These are phyloP conservation scores for Diutina mesorugosa DNA, from an alignment of 1,139 yeast genomes.

Conservation along the genomic window DNA sequence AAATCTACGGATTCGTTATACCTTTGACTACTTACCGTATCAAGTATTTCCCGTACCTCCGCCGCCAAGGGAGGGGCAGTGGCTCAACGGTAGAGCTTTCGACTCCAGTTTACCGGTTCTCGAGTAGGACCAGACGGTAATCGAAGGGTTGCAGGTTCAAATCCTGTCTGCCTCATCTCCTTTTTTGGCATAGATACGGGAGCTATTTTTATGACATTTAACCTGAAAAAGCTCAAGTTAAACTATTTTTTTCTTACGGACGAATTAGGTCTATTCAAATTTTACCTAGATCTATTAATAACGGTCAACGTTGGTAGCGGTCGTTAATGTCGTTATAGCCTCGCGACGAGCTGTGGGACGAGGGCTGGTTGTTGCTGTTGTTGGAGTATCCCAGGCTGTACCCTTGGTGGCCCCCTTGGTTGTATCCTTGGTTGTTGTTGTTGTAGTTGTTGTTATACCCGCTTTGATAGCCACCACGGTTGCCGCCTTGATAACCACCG, in stretches of 20 bases:
- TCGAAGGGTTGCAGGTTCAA: slow-evolving; percentile 11
- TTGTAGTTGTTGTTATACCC: slow-evolving; percentile 1
- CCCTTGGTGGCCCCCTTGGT: background rate
- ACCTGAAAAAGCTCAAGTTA: background rate
- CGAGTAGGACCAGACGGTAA: background rate
- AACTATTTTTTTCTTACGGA: no score
- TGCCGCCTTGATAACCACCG: slow-evolving; percentile 3
- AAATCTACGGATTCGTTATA: no score
- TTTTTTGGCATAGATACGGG: background rate
- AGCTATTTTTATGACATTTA: background rate
- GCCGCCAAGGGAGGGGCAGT: slow-evolving; percentile 41
- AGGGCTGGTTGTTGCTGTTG: background rate
- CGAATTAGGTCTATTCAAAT: no score
- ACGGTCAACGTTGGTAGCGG: background rate
- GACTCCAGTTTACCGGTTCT: slow-evolving; percentile 49
- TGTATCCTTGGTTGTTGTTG: background rate
- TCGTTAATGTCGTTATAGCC: background rate
- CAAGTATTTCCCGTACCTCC: background rate
- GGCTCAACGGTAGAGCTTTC: slow-evolving; percentile 92
- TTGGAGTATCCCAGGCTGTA: background rate
- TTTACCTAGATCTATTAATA: no score
- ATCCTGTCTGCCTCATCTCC: slow-evolving; percentile 10
- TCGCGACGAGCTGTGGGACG: background rate
- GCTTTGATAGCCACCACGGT: background rate
- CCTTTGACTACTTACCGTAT: background rate